These are phyloP conservation scores for Claviceps lovelessii DNA, from an alignment of 2,329 filamentous ascomycete species.

Conservation along the genomic window DNA sequence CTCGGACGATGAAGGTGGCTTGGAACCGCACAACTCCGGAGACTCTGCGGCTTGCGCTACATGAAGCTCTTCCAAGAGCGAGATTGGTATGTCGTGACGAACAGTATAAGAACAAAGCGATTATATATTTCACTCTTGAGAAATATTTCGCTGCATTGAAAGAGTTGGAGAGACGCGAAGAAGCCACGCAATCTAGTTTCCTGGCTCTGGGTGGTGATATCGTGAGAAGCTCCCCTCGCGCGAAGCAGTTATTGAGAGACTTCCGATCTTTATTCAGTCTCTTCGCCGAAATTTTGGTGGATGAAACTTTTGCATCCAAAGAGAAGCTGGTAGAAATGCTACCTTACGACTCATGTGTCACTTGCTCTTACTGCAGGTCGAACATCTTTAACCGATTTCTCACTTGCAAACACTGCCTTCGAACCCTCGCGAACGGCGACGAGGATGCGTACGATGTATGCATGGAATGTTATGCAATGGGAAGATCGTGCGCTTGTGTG, in stretches of 20 bases:
- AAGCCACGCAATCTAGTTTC: conserved; percentile 30
- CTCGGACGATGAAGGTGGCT: conserved; percentile 89
- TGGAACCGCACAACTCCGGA: conserved; percentile 95
- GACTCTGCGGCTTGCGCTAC: conserved; percentile 71
- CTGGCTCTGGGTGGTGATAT: conserved; percentile 34
- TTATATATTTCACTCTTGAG: conserved; percentile 72
- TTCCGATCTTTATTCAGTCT: conserved; percentile 69
- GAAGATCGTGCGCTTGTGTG: conserved; percentile 78
- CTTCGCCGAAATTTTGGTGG: conserved; percentile 64
- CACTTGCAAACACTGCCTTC: conserved; percentile 74
- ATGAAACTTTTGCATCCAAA: conserved; percentile 68
- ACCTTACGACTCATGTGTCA: conserved; percentile 78
- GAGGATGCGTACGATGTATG: conserved; percentile 91
- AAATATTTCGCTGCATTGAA: conserved; percentile 57
- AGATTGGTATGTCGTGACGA: conserved; percentile 90
- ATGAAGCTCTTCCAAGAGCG: conserved; percentile 77
- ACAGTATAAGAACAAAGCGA: conserved; percentile 97
- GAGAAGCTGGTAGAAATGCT: conserved; percentile 62
- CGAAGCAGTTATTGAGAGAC: conserved; percentile 63
- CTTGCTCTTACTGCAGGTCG: conserved; percentile 86
- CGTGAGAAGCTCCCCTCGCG: conserved; percentile 26
- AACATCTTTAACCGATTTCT: conserved; percentile 97
- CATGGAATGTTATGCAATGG: conserved; percentile 98
- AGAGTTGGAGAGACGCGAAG: conserved; percentile 35
- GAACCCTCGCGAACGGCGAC: conserved; percentile 47